Conservation (phyloP, 495 filamentous ascomycete genomes). For the Neurospora sp. region DNA sequence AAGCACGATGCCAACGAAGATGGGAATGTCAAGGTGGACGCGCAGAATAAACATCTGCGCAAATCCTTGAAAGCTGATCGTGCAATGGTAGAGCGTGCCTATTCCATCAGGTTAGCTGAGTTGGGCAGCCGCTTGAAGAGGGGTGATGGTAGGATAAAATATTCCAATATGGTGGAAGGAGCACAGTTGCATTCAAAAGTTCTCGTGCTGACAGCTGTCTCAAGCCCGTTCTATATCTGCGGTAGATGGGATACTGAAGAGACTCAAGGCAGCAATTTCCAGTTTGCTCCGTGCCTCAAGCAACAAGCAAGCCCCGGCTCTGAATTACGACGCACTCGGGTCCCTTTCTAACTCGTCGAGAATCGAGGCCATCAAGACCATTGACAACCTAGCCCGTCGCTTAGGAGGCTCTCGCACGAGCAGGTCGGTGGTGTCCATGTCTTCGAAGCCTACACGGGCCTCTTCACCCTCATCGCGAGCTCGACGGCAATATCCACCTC, state of each 20-base stretch:
- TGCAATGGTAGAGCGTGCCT: slow-evolving; percentile 17
- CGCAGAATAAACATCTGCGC: slow-evolving; percentile 23
- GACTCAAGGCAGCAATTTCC: slow-evolving; percentile 16
- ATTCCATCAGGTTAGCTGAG: slow-evolving; percentile 15
- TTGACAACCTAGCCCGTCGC: slow-evolving; percentile 24
- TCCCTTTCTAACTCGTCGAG: slow-evolving; percentile 25
- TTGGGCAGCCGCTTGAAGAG: slow-evolving; percentile 17
- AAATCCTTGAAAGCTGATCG: slow-evolving; percentile 23
- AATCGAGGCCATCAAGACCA: slow-evolving; percentile 23
- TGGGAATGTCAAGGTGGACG: slow-evolving; percentile 20
- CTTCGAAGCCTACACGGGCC: slow-evolving; percentile 1
- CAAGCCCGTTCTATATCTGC: slow-evolving; percentile 20
- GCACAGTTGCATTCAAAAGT: background rate
- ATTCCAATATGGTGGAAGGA: background rate
- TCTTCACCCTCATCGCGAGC: background rate
- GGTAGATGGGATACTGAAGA: slow-evolving; percentile 20
- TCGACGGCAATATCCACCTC: background rate
- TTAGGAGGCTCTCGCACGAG: slow-evolving; percentile 10
- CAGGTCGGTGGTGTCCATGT: slow-evolving; percentile 7
- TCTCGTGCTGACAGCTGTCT: slow-evolving; percentile 1
- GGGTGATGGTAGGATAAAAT: slow-evolving; percentile 21
- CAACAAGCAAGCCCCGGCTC: slow-evolving; percentile 9
- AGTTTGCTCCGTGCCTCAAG: slow-evolving; percentile 16
- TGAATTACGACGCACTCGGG: slow-evolving; percentile 29
- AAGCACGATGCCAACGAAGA: slow-evolving; percentile 4